Conservation (phyloP, 805 yeast species). For the Candida xyloterini region DNA sequence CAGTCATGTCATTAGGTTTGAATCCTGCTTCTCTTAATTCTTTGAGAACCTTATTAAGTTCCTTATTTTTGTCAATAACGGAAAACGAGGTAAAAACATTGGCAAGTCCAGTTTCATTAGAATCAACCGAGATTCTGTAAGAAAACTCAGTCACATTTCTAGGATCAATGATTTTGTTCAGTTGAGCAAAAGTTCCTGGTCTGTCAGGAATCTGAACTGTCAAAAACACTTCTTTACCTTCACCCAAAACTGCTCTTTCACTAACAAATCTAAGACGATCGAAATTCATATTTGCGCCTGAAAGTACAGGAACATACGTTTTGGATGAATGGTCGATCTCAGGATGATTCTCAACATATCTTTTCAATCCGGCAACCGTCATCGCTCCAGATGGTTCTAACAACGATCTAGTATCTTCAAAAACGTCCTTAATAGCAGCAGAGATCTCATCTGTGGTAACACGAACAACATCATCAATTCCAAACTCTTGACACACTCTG, state of each 20-base stretch:
- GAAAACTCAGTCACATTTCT: conserved; percentile 93
- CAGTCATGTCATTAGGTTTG: conserved; percentile 78
- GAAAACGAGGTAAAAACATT: conserved; percentile 85
- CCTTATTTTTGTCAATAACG: conserved; percentile 72
- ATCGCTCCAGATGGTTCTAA: conserved; percentile 98
- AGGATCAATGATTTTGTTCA: conserved; percentile 79
- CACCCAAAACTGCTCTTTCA: conserved; percentile 98
- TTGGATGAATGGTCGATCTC: conserved; percentile 67
- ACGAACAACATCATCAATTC: conserved; percentile 82
- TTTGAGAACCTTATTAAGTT: conserved; percentile 60
- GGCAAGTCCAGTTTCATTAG: conserved; percentile 48
- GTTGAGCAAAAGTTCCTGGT: conserved; percentile 83
- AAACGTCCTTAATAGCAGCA: conserved; percentile 96
- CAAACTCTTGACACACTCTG: conserved; percentile 64
- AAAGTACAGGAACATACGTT: conserved; percentile 78
- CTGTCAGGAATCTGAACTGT: conserved; percentile 86
- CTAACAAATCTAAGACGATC: conserved; percentile 93
- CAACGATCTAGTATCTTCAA: conserved; percentile 90
- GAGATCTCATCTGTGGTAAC: conserved; percentile 89
- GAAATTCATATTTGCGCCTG: conserved; percentile 98
- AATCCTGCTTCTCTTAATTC: conserved; percentile 63
- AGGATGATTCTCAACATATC: conserved; percentile 66
- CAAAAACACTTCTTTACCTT: conserved; percentile 93
- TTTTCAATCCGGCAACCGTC: conserved; percentile 91
- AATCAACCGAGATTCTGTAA: conserved; percentile 62